Conservation (phyloP, 2,329 filamentous ascomycete genomes). For the Diplocarpon rosae region DNA sequence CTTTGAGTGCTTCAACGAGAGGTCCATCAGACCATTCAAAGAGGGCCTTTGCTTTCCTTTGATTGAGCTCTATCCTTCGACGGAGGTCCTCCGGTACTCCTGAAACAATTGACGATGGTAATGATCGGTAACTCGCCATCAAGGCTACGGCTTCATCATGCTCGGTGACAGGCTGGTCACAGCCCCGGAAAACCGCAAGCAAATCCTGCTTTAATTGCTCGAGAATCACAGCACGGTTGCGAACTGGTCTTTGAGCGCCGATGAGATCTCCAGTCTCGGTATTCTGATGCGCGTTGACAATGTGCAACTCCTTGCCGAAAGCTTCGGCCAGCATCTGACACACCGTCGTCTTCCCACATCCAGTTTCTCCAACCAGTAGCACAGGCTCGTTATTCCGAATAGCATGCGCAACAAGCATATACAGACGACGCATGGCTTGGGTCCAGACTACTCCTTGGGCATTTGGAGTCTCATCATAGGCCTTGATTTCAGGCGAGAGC, state of each 20-base stretch:
- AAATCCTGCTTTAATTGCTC: slow-evolving; percentile 56
- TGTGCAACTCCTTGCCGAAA: slow-evolving; percentile 63
- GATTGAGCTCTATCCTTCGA: slow-evolving; percentile 33
- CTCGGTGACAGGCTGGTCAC: slow-evolving; percentile 41
- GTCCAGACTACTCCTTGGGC: slow-evolving; percentile 79
- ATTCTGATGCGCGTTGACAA: slow-evolving; percentile 96
- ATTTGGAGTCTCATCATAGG: slow-evolving; percentile 37
- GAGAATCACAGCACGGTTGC: slow-evolving; percentile 68
- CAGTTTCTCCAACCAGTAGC: slow-evolving; percentile 88
- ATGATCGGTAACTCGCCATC: slow-evolving; percentile 31
- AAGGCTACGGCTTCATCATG: slow-evolving; percentile 48
- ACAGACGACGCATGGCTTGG: slow-evolving; percentile 82
- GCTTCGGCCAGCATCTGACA: slow-evolving; percentile 85
- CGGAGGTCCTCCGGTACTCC: slow-evolving; percentile 23
- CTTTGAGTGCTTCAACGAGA: slow-evolving; percentile 86
- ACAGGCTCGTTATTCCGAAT: slow-evolving; percentile 88
- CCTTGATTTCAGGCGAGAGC: slow-evolving; percentile 43
- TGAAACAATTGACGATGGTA: slow-evolving; percentile 26
- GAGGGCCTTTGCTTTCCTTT: slow-evolving; percentile 64
- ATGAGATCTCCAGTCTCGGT: slow-evolving; percentile 96
- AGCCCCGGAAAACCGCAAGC: slow-evolving; percentile 30
- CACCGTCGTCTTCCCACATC: slow-evolving; percentile 94
- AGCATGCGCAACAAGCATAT: slow-evolving; percentile 78
- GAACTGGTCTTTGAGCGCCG: slow-evolving; percentile 81
- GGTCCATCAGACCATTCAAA: slow-evolving; percentile 97